Evolutionary conservation across 305 asterid genomes (phyloP), one percentile per base, ranked within the genome.

Genomic region (Fraxinus angustifolia): DNA sequence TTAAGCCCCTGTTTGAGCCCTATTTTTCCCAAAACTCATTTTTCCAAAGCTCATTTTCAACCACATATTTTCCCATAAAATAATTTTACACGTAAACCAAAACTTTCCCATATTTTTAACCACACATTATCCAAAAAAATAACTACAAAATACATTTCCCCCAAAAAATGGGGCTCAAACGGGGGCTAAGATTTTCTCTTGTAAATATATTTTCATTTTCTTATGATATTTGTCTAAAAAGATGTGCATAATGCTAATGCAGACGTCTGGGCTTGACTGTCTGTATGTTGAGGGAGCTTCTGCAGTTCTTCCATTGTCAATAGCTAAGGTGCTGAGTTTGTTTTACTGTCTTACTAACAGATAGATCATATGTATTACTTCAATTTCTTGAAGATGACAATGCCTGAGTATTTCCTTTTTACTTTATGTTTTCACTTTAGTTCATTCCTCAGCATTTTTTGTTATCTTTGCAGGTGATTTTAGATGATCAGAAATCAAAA

Each of bases 271-370:
- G 85, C 86, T 68, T 77, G 85, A 88, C 78, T 88, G 92, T 86
- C 83, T 96, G 28, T 94, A 89, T 80, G 86, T 96, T 74, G 99
- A 94, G 87, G 99, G 97, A 78, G 98, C 97, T 87, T 96, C 98
- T 83, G 90, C 90, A 53, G 84, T 90, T 86, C 91, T 85, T 87
- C 97, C 99, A 78, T 84, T 82, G 80, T 89, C 98, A 84, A 88
- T 96, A 85, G 98, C 94, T 19, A 91, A 94, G 98, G 99, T 96
- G 82, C 82, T 76, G 62, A 60, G 73, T 81, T 79, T 75, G 65
- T 76, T 21, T 53, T 16, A 38, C 60, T 40, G 80, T 78, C 67
- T 45, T 58, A 73, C 10, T 42, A 6, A 17, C 28, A 79, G 58
- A 73, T 35, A 79, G 14, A 42, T 73, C 38, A 79, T 12, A 58